A percentile compares a stretch with the other conserved stretches of the same genome.
These are phyloP conservation scores for Conticribra guillardii DNA, from an alignment of 108 stramenopile genomes.

Conservation along the genomic window DNA sequence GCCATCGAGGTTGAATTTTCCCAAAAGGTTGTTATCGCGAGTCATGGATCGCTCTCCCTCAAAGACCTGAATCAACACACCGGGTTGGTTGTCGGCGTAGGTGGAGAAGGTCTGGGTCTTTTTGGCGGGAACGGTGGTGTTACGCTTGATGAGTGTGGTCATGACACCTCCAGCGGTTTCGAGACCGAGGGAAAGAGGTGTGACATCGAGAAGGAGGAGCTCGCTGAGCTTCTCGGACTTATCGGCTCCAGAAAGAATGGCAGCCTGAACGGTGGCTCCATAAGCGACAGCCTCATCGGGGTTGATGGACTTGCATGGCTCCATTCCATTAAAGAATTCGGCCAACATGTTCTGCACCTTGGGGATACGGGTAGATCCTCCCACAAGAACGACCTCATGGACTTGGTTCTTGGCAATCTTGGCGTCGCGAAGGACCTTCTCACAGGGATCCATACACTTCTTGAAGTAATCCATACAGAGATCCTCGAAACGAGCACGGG, in stretches of 20 bases:
- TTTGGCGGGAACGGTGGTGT: constrained; percentile 96
- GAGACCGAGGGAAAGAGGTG: constrained; percentile 98
- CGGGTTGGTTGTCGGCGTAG: constrained; percentile 99
- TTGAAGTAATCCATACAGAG: constrained; percentile 99
- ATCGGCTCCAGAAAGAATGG: constrained; percentile 93
- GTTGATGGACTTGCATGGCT: constrained; percentile 97
- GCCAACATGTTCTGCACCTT: constrained; percentile 94
- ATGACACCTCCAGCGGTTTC: constrained; percentile 97
- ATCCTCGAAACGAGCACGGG: constrained; percentile 96
- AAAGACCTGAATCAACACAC: constrained; percentile 98
- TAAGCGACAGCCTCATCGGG: constrained; percentile 97
- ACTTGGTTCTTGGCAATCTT: constrained; percentile 96
- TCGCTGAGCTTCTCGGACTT: constrained; percentile 97
- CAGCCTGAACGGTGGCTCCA: constrained; percentile 97
- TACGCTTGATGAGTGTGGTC: constrained; percentile 95
- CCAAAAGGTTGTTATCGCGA: constrained; percentile 98
- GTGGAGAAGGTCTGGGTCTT: constrained; percentile 99
- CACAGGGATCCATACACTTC: constrained; percentile 98
- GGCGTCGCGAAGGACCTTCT: constrained; percentile 97
- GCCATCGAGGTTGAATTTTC: constrained; percentile 99
- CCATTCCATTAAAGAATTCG: constrained; percentile 99
- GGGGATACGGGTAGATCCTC: constrained; percentile 98
- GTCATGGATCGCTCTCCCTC: constrained; percentile 99
- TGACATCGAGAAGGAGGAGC: constrained; percentile 96
- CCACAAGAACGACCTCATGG: constrained; percentile 96